Conservation (phyloP, 495 filamentous ascomycete species). For the Lasiosphaeria hispida region DNA sequence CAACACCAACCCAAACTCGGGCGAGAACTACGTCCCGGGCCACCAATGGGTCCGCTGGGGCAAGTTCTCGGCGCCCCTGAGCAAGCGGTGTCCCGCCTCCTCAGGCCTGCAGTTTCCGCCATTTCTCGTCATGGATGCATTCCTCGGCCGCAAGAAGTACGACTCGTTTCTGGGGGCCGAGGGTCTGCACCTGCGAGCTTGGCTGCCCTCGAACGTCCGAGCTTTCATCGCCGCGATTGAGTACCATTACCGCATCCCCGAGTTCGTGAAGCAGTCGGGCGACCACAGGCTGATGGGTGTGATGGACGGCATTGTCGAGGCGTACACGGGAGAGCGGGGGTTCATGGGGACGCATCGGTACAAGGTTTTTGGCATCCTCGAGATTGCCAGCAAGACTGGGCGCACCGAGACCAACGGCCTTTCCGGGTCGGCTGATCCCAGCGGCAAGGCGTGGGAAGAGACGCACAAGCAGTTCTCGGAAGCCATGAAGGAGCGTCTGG, state of each 20-base stretch:
- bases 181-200: constrained; percentile 47
- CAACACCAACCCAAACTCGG: constrained; percentile 49
- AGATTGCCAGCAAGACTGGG: constrained; percentile 51
- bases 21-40: constrained; percentile 44
- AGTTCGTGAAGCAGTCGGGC: constrained; percentile 46
- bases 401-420: constrained; percentile 50
- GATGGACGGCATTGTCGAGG: constrained; percentile 48
- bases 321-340: constrained; percentile 48
- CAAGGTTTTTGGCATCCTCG: constrained; percentile 54
- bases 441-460: constrained; percentile 48
- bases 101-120: constrained; percentile 50
- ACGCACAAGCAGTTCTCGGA: constrained; percentile 51
- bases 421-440: constrained; percentile 40
- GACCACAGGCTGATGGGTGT: constrained; percentile 46
- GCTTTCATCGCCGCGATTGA: constrained; percentile 54
- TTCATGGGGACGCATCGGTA: constrained; percentile 55
- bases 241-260: constrained; percentile 48
- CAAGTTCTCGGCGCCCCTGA: constrained; percentile 49
- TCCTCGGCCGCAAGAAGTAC: constrained; percentile 49
- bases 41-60: constrained; percentile 46
- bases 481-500: constrained; percentile 52
- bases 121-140: constrained; percentile 53
- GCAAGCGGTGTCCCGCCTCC: constrained; percentile 51
- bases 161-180: constrained; percentile 49
- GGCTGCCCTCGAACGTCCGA: constrained; percentile 48